Evolutionary conservation across 805 yeast species (phyloP), one percentile per base, ranked within the genome.

Genomic region (Cyberlindnera japonica): DNA sequence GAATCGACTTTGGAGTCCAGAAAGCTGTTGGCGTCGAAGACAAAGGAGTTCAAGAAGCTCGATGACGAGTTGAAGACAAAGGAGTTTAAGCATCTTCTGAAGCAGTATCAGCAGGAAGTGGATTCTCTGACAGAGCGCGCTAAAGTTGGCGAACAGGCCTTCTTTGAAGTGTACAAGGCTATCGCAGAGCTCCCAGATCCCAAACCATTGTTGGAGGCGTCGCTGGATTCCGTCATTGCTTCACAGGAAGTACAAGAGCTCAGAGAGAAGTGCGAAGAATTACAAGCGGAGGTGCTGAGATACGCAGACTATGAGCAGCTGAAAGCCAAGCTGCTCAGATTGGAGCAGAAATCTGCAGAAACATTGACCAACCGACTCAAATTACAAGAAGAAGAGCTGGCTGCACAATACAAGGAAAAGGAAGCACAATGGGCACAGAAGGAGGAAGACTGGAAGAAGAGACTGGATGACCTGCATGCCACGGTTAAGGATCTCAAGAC

Each of bases 111-210:
- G 62, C 76, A 80, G 41, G 97, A 89, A 57, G 85, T 91, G 53
- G 99, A 91, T 59, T 67, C 71, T 30, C 67, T 91, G 48, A 86
- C 96, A 2, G 77, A 77, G 49, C 77, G 93, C 47, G 79, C 86
- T 40, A 87, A 90, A 56, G 68, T 62, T 33, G 77, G 85, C 1
- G 98, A 93, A 55, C 68, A 72, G 27, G 71, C 79, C 22, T 83
- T 93, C 54, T 76, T 89, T 58, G 78, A 80, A 15, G 69, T 86
- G 17, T 91, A 91, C 65, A 69, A 86, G 41, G 69, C 78, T 13
- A 65, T 91, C 5, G 86, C 89, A 5, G 96, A 90, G 59, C 90
- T 95, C 0, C 97, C 97, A 0, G 97, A 91, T 64, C 98, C 98
- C 1, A 77, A 74, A 46, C 95, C 95, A 5, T 61, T 90, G 30